Evolutionary conservation across 306 rosid species (phyloP), one percentile per base, ranked within the genome.

Genomic region (Rosa rugosa): DNA sequence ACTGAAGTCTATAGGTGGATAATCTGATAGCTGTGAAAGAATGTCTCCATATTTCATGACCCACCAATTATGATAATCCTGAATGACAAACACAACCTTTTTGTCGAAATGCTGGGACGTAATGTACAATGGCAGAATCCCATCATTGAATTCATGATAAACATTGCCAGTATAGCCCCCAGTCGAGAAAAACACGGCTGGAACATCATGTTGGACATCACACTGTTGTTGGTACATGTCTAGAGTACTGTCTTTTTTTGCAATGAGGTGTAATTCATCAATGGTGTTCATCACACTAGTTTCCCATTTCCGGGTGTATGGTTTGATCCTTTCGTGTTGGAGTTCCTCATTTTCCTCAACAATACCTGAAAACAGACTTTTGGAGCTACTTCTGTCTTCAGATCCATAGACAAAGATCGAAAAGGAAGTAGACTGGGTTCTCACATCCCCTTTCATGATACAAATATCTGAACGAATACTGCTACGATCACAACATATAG

Each of bases 131-230:
- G 99, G 99, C 40, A 96, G n/a, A 54, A 96, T 82, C 78, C 99
- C 99, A 27, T 96, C 99, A 25, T 96, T 96, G 90, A 96, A 96
- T 77, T 96, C 99, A 5, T 96, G 99, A 60, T 96, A 96, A 44
- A 93, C 93, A 5, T 96, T 96, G 11, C 99, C 99, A 0, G 99
- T 96, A 56, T 96, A 96, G 22, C 99, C 99, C n/a, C 99, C 99
- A 0, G 94, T 96, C 0, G 99, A 96, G 82, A 96, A 93, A 75
- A 96, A 90, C 82, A 96, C 88, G 0, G 99, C 99, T 0, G 99
- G 99, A 81, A 91, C 94, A 74, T 91, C 86, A 14, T 96, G 93
- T 13, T 77, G 53, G 16, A 96, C 94, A 78, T 96, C 92, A 72
- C 99, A 96, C 31, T 69, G 69, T 25, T 72, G 65, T 22, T 72